Conservation (phyloP, 2,329 filamentous ascomycete species). For the Conoideocrella luteorostrata region DNA sequence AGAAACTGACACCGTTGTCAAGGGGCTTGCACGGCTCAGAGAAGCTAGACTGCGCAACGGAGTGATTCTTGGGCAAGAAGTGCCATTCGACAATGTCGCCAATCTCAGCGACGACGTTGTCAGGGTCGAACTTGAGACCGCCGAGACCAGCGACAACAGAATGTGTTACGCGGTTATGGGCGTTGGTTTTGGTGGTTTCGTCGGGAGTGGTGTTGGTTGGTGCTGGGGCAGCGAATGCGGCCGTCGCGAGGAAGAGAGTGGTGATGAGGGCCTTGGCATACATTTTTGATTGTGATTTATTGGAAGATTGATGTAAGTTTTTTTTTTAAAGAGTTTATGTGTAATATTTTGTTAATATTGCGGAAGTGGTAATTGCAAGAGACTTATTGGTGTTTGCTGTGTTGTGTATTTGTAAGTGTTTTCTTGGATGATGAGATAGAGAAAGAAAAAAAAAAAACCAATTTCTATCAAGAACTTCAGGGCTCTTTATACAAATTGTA, state of each 20-base stretch:
- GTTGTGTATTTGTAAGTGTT: too few species aligned
- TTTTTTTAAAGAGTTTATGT: too few species aligned
- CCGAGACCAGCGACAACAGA: slow-evolving; percentile 38
- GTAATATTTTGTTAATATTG: too few species aligned
- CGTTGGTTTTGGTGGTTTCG: slow-evolving; percentile 24
- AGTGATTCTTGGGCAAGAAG: slow-evolving; percentile 47
- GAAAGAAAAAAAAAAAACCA: too few species aligned
- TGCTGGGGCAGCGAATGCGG: slow-evolving; percentile 22
- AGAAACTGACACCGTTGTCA: slow-evolving; percentile 32
- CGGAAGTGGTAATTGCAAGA: too few species aligned
- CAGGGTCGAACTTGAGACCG: slow-evolving; percentile 43
- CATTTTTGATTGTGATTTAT: too few species aligned
- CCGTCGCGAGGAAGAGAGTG: slow-evolving; percentile 9
- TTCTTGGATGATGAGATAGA: too few species aligned
- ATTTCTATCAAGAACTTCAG: too few species aligned
- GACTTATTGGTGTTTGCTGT: too few species aligned
- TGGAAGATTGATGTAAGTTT: too few species aligned
- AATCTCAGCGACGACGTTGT: slow-evolving; percentile 39
- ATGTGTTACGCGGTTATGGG: slow-evolving; percentile 36
- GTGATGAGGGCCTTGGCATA: too few species aligned
- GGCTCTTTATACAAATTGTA: too few species aligned
- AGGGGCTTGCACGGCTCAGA: slow-evolving; percentile 35
- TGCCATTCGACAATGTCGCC: slow-evolving; percentile 50
- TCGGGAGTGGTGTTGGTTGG: slow-evolving; percentile 21
- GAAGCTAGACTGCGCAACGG: slow-evolving; percentile 38